Evolutionary conservation across 768 basidiomycete species (phyloP).

Genomic region (Suillus paluster): DNA sequence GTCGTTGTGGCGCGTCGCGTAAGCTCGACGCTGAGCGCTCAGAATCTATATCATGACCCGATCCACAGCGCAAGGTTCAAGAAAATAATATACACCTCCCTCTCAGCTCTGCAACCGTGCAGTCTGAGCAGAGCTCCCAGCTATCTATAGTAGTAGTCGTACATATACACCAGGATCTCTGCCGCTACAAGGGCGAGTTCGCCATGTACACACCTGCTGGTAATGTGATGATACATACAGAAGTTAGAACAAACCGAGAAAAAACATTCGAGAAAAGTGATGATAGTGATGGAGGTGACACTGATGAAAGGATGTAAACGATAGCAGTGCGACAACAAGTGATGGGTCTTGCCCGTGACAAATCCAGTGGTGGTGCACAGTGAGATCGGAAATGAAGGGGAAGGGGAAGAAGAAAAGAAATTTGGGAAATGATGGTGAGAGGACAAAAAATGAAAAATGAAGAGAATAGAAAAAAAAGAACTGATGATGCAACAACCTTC

Average conservation of each 20-base stretch:
- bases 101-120: slow-evolving; percentile 15
- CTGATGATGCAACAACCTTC: slow-evolving; percentile 21
- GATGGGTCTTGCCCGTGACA: slow-evolving; percentile 13
- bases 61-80: slow-evolving; percentile 16
- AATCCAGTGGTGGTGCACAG: slow-evolving; percentile 19
- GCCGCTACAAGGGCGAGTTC: slow-evolving; percentile 6
- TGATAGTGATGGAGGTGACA: slow-evolving; percentile 5
- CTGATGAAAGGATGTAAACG: slow-evolving; percentile 21
- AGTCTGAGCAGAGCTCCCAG: not conserved
- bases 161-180: slow-evolving; percentile 3
- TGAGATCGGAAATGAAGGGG: not conserved
- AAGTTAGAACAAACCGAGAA: not conserved
- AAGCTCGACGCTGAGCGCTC: no score
- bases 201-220: slow-evolving; percentile 23
- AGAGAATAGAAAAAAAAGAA: slow-evolving; percentile 9
- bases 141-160: slow-evolving; percentile 2
- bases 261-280: slow-evolving; percentile 1
- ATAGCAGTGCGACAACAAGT: slow-evolving; percentile 20
- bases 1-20: slow-evolving; percentile 32
- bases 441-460: slow-evolving; percentile 14
- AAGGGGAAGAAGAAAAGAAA: slow-evolving; percentile 8
- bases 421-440: slow-evolving; percentile 8
- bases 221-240: not conserved
- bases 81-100: slow-evolving; percentile 20
- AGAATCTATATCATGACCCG: not conserved